Base-by-base conservation (phyloP, 768 basidiomycete genomes). In the Coprinopsis strossmayeri region DNA sequence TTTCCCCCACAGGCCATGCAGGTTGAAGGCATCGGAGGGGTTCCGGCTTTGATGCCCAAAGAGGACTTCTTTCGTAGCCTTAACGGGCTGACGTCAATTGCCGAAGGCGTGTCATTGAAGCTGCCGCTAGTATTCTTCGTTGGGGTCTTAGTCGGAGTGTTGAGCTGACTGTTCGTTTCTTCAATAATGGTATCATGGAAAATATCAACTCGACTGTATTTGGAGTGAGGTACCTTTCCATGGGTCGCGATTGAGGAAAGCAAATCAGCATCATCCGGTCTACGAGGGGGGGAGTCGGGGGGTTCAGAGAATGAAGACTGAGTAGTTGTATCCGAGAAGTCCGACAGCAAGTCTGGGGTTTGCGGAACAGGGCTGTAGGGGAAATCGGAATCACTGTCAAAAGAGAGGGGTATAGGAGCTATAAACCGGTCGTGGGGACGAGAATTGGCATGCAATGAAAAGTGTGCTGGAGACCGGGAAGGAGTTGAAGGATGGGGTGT, bases 1-100 rank as follows among this genome's bases (percentile, higher is more conserved):
- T 73, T 69, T 10, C 70, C 68, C 11, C 63, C 64, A 55, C 89
- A 91, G 57, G 74, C 79, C 28, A 74, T 72, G 55, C 89, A 91
- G 15, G 62, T 67, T 11, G 74, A 69, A 30, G 74, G 65, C 53
- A n/a, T 50, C 5, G 55, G 46, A 13, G 28, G 21, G 9, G 34
- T 3, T 13, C 17, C 24, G 15, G n/a, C 21, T 20, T 24, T 42
- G 30, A 12, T 39, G n/a, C 17, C 34, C 10, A 37, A 43, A 13
- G 50, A 37, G 23, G 49, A 53, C 21, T 48, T 51, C 37, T n/a
- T 41, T 34, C 25, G 30, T 4, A n/a, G 37, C 15, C 45, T 37
- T 18, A 47, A 9, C 5, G 50, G 44, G 18, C 53, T 34, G 52
- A 59, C 35, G 27, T 55, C 49, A 45, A 61, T 62, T 1, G 62